These are phyloP conservation scores for Amaranthus tricolor DNA, from an alignment of 179 eudicot species.

Conservation along the genomic window DNA sequence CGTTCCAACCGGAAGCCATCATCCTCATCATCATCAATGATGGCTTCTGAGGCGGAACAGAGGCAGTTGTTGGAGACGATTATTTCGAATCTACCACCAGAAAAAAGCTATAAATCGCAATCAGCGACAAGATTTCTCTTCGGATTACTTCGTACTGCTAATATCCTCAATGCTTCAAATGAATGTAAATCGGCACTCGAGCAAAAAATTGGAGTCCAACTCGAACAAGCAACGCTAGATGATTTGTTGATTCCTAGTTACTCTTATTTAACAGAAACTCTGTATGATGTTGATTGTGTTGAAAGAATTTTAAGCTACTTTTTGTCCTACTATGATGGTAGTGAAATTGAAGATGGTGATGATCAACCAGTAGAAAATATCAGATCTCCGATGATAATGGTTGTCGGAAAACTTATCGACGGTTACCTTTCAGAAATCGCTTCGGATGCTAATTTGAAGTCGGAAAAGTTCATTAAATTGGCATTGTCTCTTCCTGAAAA, in stretches of 20 bases:
- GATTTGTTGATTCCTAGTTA: conserved; percentile 92
- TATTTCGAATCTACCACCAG: conserved; percentile 43
- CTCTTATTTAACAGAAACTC: conserved; percentile 81
- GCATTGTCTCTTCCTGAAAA: conserved; percentile 67
- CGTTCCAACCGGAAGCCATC: conserved; percentile 50
- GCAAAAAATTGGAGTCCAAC: conserved; percentile 69
- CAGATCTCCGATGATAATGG: conserved; percentile 52
- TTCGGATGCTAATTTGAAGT: conserved; percentile 74
- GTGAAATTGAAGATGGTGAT: conserved; percentile 39
- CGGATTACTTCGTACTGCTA: conserved; percentile 75
- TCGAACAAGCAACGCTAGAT: conserved; percentile 77
- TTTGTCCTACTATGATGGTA: conserved; percentile 42
- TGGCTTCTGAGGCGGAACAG: conserved; percentile 68
- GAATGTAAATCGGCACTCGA: conserved; percentile 48
- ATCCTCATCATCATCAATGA: conserved; percentile 29
- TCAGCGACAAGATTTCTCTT: conserved; percentile 43
- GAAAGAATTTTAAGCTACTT: conserved; percentile 69
- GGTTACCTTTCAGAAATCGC: conserved; percentile 93
- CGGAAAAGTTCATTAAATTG: conserved; percentile 55
- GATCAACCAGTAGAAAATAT: conserved; percentile 28
- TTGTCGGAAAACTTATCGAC: conserved; percentile 81
- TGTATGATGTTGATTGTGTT: conserved; percentile 85
- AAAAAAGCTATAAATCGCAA: conserved; percentile 40
- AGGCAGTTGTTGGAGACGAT: conserved; percentile 66
- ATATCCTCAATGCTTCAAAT: conserved; percentile 61